Percentiles rank a stretch among this genome's conserved stretches.
These are phyloP conservation scores for Prinsepia uniflora DNA, from an alignment of 306 rosid genomes.

Conservation along the genomic window DNA sequence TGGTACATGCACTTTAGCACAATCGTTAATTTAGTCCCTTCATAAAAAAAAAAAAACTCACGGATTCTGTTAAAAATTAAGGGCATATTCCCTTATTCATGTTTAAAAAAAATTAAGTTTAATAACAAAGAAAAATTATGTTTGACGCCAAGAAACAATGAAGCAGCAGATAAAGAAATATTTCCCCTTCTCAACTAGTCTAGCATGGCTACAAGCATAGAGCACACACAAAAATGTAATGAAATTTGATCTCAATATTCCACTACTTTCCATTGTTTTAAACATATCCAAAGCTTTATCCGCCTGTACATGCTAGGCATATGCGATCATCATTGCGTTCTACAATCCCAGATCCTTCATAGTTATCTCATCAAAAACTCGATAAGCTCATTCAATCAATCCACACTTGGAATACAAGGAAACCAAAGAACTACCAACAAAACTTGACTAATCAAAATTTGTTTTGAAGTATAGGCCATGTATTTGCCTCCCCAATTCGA, in stretches of 20 bases:
- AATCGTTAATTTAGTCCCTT: too few species aligned
- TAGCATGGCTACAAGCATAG: conserved; percentile 86
- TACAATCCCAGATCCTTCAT: conserved; percentile 75
- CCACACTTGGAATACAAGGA: conserved; percentile 75
- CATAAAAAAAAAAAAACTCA: too few species aligned
- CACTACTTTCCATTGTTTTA: conserved; percentile 44
- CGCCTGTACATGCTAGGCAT: conserved; percentile 78
- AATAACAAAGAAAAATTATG: too few species aligned
- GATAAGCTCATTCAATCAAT: conserved; percentile 62
- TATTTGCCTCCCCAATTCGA: conserved; percentile 69
- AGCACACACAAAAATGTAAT: conserved; percentile 71
- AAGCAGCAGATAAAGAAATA: too few species aligned
- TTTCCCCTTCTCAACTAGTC: conserved; percentile 64
- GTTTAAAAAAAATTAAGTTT: too few species aligned
- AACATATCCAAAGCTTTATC: conserved; percentile 51
- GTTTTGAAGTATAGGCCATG: conserved; percentile 75
- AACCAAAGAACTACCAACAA: conserved; percentile 76
- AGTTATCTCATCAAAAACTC: conserved; percentile 52
- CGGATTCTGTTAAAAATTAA: too few species aligned
- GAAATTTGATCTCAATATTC: conserved; percentile 78
- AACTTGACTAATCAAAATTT: conserved; percentile 58
- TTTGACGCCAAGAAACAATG: too few species aligned
- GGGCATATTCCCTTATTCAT: too few species aligned
- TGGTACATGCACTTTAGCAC: too few species aligned
- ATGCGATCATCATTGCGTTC: conserved; percentile 81